Evolutionary conservation across 768 basidiomycete species (phyloP), one percentile per base, ranked within the genome.

Genomic region (Pilatotrama ljubarskyi): DNA sequence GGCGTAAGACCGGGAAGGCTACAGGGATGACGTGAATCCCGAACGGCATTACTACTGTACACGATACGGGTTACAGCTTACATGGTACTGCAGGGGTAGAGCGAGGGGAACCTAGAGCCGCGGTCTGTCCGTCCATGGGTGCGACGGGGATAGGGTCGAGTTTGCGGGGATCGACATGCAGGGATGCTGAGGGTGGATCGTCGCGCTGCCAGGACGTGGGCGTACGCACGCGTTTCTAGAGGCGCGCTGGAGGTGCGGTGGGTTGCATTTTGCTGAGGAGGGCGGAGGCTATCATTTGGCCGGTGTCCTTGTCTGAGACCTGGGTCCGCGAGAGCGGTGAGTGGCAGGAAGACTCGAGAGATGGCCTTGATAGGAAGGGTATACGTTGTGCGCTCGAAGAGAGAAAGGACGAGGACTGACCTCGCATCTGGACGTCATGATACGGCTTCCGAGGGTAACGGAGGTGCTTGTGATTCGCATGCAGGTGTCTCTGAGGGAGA

Each of bases 211-310:
- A 14, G n/a, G n/a, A n/a, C n/a, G n/a, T n/a, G n/a, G n/a, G n/a
- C n/a, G n/a, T n/a, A n/a, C n/a, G n/a, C n/a, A n/a, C n/a, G n/a
- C n/a, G n/a, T n/a, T n/a, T n/a, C 17, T 26, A 47, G 11, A 47
- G 44, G 24, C 44, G 44, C 1, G 44, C 25, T 10, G 44, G 44
- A 47, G 44, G 25, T 47, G 24, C 25, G 5, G 24, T 13, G 0
- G 88, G 88, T 69, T 90, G 86, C 87, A 88, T 90, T 73, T 89
- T 88, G 75, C 81, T 87, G 50, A 88, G 72, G 61, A 84, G 82
- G 0, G 85, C 86, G 1, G 87, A 88, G 8, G 87, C 87, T 50
- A 89, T 74, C 40, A 84, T 73, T 58, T 82, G 75, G 17, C 86
- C 85, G 2, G 80, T 78, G 50, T 76, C 72, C 63, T 84, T 86